Conservation (phyloP, 768 basidiomycete genomes). For the Pleurotus giganteus region DNA sequence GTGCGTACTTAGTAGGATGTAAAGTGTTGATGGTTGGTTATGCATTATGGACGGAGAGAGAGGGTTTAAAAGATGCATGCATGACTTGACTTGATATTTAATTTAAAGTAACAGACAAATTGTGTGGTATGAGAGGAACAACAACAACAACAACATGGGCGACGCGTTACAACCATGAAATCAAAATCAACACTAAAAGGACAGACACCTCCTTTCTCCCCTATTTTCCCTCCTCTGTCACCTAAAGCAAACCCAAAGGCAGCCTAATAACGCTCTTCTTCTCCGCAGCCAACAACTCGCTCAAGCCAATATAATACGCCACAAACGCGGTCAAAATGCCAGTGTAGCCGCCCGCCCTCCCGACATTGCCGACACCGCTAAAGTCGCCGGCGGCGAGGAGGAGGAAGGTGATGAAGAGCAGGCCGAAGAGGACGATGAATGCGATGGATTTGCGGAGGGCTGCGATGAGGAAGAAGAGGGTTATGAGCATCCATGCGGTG, state of each 20-base stretch:
- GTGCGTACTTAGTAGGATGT: no score
- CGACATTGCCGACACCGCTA: slow-evolving; percentile 24
- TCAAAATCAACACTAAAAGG: no score
- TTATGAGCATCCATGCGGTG: slow-evolving; percentile 64
- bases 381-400: slow-evolving; percentile 40
- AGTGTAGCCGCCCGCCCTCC: slow-evolving; percentile 42
- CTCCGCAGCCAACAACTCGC: slow-evolving; percentile 41
- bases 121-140: no score
- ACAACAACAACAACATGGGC: no score
- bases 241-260: slow-evolving; percentile 39
- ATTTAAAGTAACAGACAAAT: no score
- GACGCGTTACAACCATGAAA: no score
- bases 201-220: no score
- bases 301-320: slow-evolving; percentile 47
- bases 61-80: no score
- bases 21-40: no score
- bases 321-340: slow-evolving; percentile 46
- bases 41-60: no score
- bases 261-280: slow-evolving; percentile 34
- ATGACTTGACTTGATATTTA: no score
- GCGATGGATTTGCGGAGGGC: slow-evolving; percentile 37
- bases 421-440: slow-evolving; percentile 36
- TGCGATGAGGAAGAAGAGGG: slow-evolving; percentile 51
- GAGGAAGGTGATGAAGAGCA: slow-evolving; percentile 39
- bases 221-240: no score